phyloP scores from a whole-genome alignment of 768 basidiomycete genomes.

The Auriscalpium microsporum region DNA sequence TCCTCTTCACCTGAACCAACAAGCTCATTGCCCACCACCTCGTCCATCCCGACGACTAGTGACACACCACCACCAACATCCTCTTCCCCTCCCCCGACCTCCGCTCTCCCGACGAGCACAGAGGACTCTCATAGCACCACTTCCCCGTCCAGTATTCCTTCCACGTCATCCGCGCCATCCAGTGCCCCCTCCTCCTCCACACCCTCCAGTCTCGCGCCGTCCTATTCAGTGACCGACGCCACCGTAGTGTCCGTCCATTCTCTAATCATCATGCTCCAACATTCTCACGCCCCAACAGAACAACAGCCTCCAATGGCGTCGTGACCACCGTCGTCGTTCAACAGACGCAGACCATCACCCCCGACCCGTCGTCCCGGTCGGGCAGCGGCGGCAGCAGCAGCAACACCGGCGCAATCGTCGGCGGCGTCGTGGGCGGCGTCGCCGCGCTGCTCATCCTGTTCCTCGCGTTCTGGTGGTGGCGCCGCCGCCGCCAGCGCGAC shows the following conservation, averaged over 20 bases:
- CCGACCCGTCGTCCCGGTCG: neutral
- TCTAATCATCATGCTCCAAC: neutral
- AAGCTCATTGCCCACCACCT: neutral
- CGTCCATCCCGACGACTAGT: neutral
- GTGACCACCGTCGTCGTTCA: too few species aligned
- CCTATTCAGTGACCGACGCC: neutral
- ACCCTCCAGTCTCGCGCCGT: neutral
- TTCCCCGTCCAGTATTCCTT: too few species aligned
- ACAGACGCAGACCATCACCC: too few species aligned
- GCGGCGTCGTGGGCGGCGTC: slow-evolving; percentile 19
- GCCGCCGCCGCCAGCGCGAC: slow-evolving; percentile 22
- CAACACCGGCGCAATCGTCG: slow-evolving; percentile 22
- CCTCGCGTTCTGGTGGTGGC: slow-evolving; percentile 22
- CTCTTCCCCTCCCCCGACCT: neutral
- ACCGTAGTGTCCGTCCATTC: neutral
- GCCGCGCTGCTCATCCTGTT: slow-evolving; percentile 19
- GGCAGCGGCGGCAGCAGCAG: neutral
- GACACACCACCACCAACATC: neutral
- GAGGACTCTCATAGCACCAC: too few species aligned
- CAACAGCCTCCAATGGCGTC: slow-evolving; percentile 9
- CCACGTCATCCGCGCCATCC: too few species aligned
- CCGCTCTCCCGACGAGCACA: too few species aligned
- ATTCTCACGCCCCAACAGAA: neutral
- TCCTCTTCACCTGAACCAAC: neutral
- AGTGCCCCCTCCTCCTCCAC: neutral